Evolutionary conservation across 2,329 filamentous ascomycete genomes (phyloP).

Genomic region (Acarospora socialis): DNA sequence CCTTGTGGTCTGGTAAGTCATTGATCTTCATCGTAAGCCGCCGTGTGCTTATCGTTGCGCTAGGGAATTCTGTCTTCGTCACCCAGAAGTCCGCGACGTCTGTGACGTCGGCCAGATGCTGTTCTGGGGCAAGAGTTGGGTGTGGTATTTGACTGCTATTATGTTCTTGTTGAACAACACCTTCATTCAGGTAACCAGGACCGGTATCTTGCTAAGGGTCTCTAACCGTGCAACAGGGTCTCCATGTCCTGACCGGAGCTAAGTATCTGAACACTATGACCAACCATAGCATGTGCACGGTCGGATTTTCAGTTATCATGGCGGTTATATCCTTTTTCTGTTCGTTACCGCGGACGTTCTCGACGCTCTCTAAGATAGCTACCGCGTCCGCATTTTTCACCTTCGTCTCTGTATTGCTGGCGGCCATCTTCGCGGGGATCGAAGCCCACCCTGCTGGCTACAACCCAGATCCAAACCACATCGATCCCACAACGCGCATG

Average conservation of each 20-base stretch:
- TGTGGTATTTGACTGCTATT: conserved; percentile 52
- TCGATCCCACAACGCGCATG: conserved; percentile 15
- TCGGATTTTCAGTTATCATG: conserved; percentile 63
- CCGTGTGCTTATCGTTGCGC: conserved; percentile 19
- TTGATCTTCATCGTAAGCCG: conserved; percentile 1
- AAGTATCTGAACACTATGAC: conserved; percentile 87
- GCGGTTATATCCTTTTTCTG: conserved; percentile 61
- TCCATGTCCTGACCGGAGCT: conserved; percentile 72
- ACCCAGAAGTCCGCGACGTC: conserved; percentile 82
- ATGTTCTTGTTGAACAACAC: conserved; percentile 95
- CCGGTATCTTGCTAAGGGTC: not conserved
- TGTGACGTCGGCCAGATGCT: conserved; percentile 94
- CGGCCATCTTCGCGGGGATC: conserved; percentile 66
- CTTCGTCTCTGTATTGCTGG: conserved; percentile 74
- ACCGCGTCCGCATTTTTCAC: conserved; percentile 74
- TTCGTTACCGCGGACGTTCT: conserved; percentile 77
- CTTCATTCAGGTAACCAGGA: conserved; percentile 54
- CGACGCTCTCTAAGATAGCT: conserved; percentile 62
- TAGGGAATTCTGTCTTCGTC: conserved; percentile 81
- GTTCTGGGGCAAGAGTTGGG: conserved; percentile 70
- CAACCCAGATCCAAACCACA: conserved; percentile 32
- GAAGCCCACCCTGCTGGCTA: conserved; percentile 61
- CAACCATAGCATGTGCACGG: conserved; percentile 56
- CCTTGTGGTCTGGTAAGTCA: conserved; percentile 45
- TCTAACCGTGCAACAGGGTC: conserved; percentile 34